Base-by-base conservation (phyloP, 345 rosid species). In the Geranium rotundifolium region DNA sequence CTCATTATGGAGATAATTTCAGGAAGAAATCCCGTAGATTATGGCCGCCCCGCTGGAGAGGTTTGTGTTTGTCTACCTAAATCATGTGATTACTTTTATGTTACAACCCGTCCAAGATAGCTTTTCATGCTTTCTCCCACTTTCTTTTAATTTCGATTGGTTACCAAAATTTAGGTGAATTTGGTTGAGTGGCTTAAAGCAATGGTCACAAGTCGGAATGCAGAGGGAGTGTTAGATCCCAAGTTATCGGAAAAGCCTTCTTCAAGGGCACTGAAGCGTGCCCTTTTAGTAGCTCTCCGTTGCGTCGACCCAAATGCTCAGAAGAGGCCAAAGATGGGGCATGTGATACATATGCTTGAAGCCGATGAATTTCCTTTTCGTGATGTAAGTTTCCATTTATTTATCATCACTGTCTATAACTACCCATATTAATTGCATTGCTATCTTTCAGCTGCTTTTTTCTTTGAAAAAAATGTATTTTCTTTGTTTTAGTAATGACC, bases 241-340 rank as follows among this genome's bases (percentile, higher is more conserved):
- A 80, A 89, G 67, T 56, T 92, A 84, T 69, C 69, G 0, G 88
- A 85, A 67, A 89, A 83, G 77, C 98, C 98, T 34, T 81, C 91
- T 19, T 69, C 89, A 12, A 85, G 95, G 74, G 82, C 93, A 31
- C 70, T 92, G 72, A 92, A 92, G 67, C 95, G 96, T 63, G 87
- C 89, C 14, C 89, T 92, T 64, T 72, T 92, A 71, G 96, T 89
- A 49, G 98, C 98, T 65, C 64, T 89, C 23, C 85, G 93, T 58
- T 92, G 98, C 69, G 92, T 92, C 37, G 96, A 92, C 73, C 98
- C 98, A 54, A 89, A 89, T 78, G 89, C 96, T 64, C 91, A 85
- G 63, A 89, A 92, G 76, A 76, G 96, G 73, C 98, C 98, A 14
- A 89, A 87, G 75, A 92, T 89, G 93, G 95, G 96, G 62, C 95